Conservation (phyloP, 805 yeast genomes). For the Wickerhamomyces sydowiorum region DNA sequence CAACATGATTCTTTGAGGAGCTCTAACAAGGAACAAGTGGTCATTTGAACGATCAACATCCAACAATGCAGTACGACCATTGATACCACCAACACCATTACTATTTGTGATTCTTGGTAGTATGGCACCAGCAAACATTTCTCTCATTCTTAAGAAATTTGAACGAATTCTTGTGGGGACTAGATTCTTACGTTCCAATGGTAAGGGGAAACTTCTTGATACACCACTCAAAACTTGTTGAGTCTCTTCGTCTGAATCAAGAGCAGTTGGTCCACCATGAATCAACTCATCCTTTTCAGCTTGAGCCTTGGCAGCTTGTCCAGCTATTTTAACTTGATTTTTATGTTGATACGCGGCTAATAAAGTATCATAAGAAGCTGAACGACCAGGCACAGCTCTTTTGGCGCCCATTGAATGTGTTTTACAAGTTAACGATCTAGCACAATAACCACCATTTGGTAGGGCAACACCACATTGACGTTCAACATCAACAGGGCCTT, state of each 20-base stretch:
- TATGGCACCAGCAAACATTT: conserved; percentile 86
- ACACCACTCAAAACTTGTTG: conserved; percentile 89
- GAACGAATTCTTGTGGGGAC: conserved; percentile 68
- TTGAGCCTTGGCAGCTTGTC: conserved; percentile 73
- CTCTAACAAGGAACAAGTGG: conserved; percentile 49
- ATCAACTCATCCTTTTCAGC: conserved; percentile 65
- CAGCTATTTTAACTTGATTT: conserved; percentile 86
- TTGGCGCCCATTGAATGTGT: conserved; percentile 99
- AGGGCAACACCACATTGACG: conserved; percentile 94
- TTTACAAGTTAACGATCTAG: conserved; percentile 92
- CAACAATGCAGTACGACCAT: conserved; percentile 73
- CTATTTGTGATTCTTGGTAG: conserved; percentile 54
- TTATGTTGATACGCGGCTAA: conserved; percentile 86
- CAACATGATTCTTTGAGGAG: conserved; percentile 37
- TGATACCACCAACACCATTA: conserved; percentile 65
- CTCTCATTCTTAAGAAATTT: conserved; percentile 80
- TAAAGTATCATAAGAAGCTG: conserved; percentile 85
- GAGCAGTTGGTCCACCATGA: conserved; percentile 33
- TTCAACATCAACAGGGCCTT: conserved; percentile 87
- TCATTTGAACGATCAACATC: conserved; percentile 68
- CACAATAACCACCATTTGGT: conserved; percentile 94
- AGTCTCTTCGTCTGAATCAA: conserved; percentile 84
- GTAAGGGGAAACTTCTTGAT: conserved; percentile 71
- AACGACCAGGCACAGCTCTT: conserved; percentile 88
- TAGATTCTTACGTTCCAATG: conserved; percentile 70